phyloP scores from a whole-genome alignment of 352 stramenopile species.

The Globisporangium paroecandrum region DNA sequence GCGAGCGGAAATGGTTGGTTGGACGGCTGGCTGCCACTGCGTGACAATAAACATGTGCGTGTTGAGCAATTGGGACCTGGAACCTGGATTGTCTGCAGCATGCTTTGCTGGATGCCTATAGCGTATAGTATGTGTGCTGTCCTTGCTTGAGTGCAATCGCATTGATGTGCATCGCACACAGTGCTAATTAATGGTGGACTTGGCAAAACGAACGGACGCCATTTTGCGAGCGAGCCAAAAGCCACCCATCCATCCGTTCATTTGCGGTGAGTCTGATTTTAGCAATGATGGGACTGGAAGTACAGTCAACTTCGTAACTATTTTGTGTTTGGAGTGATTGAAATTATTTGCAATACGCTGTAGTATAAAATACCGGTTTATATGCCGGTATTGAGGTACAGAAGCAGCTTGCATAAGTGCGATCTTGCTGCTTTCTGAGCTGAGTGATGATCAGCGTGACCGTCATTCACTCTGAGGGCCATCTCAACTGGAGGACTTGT shows the following conservation, averaged over 20 bases:
- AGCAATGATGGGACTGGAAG: neutral
- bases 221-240: neutral
- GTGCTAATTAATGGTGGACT: neutral
- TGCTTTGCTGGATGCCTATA: neutral
- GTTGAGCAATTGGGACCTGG: neutral
- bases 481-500: neutral
- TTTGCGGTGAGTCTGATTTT: neutral
- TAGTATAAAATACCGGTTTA: neutral
- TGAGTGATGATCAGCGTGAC: neutral
- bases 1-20: neutral
- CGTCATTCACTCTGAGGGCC: neutral
- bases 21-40: neutral
- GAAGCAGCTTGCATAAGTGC: neutral
- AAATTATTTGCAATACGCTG: neutral
- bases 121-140: neutral
- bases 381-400: neutral
- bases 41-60: neutral
- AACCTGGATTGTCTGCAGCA: neutral
- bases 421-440: neutral
- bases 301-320: neutral
- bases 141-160: neutral
- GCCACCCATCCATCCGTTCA: neutral
- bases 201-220: neutral
- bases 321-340: neutral
- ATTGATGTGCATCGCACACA: neutral